Conservation (phyloP, 495 filamentous ascomycete genomes). For the Penicillium samsonianum region DNA sequence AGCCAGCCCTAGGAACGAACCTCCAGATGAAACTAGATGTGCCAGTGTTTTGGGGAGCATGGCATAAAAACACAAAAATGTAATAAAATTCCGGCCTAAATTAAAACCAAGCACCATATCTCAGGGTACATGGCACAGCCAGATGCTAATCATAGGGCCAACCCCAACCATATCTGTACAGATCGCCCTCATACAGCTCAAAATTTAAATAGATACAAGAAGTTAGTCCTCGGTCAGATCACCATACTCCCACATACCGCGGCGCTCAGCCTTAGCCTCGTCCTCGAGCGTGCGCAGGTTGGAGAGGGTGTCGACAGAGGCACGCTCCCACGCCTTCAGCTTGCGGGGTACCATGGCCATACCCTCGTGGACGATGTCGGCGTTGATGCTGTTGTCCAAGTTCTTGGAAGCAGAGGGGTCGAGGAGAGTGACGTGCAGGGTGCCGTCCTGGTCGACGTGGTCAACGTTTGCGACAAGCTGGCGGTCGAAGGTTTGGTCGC, state of each 20-base stretch:
- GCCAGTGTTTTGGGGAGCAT: not conserved
- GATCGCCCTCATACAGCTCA: constrained; percentile 17
- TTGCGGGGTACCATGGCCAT: constrained; percentile 87
- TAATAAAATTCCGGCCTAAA: constrained; percentile 7
- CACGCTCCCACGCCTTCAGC: constrained; percentile 84
- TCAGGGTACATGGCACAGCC: constrained; percentile 12
- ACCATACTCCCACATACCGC: constrained; percentile 98
- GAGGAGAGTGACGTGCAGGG: constrained; percentile 80
- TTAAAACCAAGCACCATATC: constrained; percentile 4
- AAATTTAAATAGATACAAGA: constrained; percentile 15
- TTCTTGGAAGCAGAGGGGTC: constrained; percentile 64
- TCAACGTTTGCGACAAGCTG: constrained; percentile 91
- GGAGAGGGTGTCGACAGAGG: constrained; percentile 66
- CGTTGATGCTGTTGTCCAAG: constrained; percentile 78
- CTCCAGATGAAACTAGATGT: not conserved
- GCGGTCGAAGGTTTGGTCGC: constrained; percentile 62
- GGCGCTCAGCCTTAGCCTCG: constrained; percentile 71
- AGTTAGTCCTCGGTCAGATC: constrained; percentile 84
- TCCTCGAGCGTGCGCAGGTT: constrained; percentile 65
- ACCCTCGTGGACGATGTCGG: constrained; percentile 77
- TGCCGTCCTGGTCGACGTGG: constrained; percentile 70
- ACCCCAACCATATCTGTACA: constrained; percentile 23
- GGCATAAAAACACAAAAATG: not conserved
- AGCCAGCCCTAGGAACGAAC: not conserved
- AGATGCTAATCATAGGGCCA: constrained; percentile 11